Conservation (phyloP, 2,329 filamentous ascomycete genomes). For the Sporothrix schenckii region DNA sequence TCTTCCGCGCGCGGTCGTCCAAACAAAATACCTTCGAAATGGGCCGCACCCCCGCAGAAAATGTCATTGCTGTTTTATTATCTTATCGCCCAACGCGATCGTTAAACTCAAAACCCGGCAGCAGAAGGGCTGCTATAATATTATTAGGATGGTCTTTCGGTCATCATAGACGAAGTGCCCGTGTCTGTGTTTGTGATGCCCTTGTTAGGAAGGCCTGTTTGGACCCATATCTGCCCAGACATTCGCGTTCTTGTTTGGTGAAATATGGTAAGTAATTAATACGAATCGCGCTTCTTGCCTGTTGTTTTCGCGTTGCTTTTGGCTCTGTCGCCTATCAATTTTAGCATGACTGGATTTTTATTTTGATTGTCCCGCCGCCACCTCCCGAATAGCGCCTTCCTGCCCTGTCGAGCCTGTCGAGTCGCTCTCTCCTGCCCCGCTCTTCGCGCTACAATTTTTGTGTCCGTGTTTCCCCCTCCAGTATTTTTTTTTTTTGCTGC, state of each 20-base stretch:
- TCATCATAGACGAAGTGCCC: not conserved
- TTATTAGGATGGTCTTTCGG: not conserved
- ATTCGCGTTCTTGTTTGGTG: not conserved
- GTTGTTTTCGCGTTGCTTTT: not conserved
- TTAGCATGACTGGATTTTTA: constrained; percentile 20
- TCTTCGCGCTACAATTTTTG: constrained; percentile 35
- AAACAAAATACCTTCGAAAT: constrained; percentile 21
- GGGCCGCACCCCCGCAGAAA: constrained; percentile 16
- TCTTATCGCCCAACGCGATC: constrained; percentile 18
- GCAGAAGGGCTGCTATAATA: not conserved
- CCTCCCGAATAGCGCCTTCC: constrained; percentile 23
- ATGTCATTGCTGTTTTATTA: not conserved
- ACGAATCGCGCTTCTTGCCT: not conserved
- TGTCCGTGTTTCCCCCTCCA: constrained; percentile 26
- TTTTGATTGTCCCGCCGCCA: constrained; percentile 20
- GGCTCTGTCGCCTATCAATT: not conserved
- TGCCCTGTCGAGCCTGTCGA: constrained; percentile 27
- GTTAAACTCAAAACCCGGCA: constrained; percentile 1
- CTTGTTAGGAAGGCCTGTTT: not conserved
- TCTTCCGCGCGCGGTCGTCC: not conserved
- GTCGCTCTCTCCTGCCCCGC: constrained; percentile 34
- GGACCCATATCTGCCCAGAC: not conserved
- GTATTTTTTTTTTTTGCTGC: constrained; percentile 27
- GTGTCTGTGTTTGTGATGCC: not conserved
- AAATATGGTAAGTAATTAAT: not conserved